These are phyloP conservation scores for Dryadomyces quercivorus DNA, from an alignment of 2,329 filamentous ascomycete species.

Conservation along the genomic window DNA sequence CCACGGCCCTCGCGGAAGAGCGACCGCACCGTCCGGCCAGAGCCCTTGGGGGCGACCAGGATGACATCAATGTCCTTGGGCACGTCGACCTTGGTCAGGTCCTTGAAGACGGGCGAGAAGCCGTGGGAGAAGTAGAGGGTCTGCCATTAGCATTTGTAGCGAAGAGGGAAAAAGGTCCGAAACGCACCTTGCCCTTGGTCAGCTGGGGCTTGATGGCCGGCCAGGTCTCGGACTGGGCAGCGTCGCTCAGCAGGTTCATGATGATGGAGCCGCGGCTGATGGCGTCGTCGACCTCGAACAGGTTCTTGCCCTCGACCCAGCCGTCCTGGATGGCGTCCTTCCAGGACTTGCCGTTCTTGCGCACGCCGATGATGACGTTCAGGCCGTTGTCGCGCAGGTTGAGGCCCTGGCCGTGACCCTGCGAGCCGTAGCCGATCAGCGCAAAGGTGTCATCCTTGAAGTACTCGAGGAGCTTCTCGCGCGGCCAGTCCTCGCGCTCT, in stretches of 20 bases:
- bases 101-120: conserved; percentile 99
- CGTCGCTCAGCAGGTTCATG: conserved; percentile 99
- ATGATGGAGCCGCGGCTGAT: conserved; percentile 86
- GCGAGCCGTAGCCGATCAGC: conserved; percentile 95
- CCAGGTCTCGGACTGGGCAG: conserved; percentile 98
- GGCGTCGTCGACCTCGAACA: conserved; percentile 96
- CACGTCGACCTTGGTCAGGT: conserved; percentile 96
- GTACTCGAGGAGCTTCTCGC: conserved; percentile 97
- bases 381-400: conserved; percentile 99
- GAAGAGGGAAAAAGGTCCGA: background rate
- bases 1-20: conserved; percentile 98
- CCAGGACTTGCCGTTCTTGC: conserved; percentile 97
- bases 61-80: conserved; percentile 96
- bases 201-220: conserved; percentile 95
- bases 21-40: conserved; percentile 93
- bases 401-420: conserved; percentile 97
- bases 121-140: conserved; percentile 99
- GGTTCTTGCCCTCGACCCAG: conserved; percentile 97
- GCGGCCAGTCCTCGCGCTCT: conserved; percentile 98
- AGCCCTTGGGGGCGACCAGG: conserved; percentile 98
- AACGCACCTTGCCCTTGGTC: conserved; percentile 87
- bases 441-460: conserved; percentile 99
- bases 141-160: conserved; percentile 29
- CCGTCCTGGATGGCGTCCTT: conserved; percentile 94
- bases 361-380: conserved; percentile 97